Percentiles rank a stretch among this genome's conserved stretches.
Conservation (phyloP, 1,139 yeast species). For the Yamadazyma dushanensis region DNA sequence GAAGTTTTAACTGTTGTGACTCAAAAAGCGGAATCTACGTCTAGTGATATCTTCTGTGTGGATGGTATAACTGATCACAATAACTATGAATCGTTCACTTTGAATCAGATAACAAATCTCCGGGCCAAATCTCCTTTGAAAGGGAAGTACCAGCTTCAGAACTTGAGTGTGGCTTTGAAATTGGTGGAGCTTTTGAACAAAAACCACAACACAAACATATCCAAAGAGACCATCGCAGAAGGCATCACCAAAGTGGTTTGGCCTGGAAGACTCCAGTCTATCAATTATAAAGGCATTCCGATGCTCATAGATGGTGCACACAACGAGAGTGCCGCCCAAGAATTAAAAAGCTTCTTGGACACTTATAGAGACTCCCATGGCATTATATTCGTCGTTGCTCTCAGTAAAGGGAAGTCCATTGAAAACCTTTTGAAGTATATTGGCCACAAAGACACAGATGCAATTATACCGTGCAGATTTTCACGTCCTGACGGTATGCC, state of each 20-base stretch:
- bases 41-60: slow-evolving; percentile 22
- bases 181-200: slow-evolving; percentile 43
- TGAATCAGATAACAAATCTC: slow-evolving; percentile 14
- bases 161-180: slow-evolving; percentile 68
- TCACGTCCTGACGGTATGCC: slow-evolving; percentile 86
- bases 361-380: slow-evolving; percentile 26
- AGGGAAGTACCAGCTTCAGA: slow-evolving; percentile 72
- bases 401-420: slow-evolving; percentile 72
- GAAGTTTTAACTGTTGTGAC: slow-evolving; percentile 49
- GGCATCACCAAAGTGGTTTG: slow-evolving; percentile 58
- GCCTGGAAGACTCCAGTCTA: slow-evolving; percentile 63
- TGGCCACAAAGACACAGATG: slow-evolving; percentile 46
- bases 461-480: slow-evolving; percentile 62
- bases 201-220: slow-evolving; percentile 19
- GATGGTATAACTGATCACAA: slow-evolving; percentile 11
- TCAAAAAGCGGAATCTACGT: slow-evolving; percentile 18
- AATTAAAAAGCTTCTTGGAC: slow-evolving; percentile 45
- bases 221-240: slow-evolving; percentile 31
- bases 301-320: slow-evolving; percentile 84
- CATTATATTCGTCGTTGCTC: slow-evolving; percentile 66
- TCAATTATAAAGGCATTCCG: slow-evolving; percentile 21
- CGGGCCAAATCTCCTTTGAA: slow-evolving; percentile 51
- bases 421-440: slow-evolving; percentile 53
- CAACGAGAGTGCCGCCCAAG: slow-evolving; percentile 78
- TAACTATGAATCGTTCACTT: slow-evolving; percentile 4